Evolutionary conservation across 331 rosid genomes (phyloP).

Genomic region (Rhamnella rubrinervis): DNA sequence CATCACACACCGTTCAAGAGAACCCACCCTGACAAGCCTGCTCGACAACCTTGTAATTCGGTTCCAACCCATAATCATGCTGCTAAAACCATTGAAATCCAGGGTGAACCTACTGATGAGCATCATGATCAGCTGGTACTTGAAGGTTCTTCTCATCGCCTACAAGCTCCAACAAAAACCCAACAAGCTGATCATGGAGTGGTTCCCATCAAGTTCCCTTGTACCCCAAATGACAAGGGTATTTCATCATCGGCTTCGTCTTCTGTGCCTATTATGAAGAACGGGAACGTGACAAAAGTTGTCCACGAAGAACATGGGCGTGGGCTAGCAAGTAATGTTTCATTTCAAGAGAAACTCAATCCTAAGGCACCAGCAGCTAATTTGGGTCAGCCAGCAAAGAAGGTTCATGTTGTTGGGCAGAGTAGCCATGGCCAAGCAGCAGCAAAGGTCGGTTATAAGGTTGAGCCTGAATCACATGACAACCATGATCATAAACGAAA

Average conservation of each 20-base stretch:
- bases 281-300: background rate
- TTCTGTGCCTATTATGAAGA: too few relatives aligned
- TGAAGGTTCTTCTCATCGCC: background rate
- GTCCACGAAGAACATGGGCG: background rate
- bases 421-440: background rate
- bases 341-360: slow-evolving; percentile 1
- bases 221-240: background rate
- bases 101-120: slow-evolving; percentile 7
- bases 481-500: too few relatives aligned
- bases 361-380: background rate
- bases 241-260: background rate
- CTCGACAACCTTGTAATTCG: too few relatives aligned
- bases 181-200: background rate
- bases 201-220: background rate
- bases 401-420: background rate
- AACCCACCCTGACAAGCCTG: too few relatives aligned
- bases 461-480: too few relatives aligned
- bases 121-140: background rate
- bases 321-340: too few relatives aligned
- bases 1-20: slow-evolving; percentile 21
- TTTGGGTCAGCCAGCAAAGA: background rate
- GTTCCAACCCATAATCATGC: background rate
- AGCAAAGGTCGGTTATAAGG: too few relatives aligned
- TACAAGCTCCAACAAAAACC: too few relatives aligned
- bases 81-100: slow-evolving; percentile 1